These are phyloP conservation scores for Saprolegnia diclina DNA, from an alignment of 352 stramenopile genomes.

Conservation along the genomic window DNA sequence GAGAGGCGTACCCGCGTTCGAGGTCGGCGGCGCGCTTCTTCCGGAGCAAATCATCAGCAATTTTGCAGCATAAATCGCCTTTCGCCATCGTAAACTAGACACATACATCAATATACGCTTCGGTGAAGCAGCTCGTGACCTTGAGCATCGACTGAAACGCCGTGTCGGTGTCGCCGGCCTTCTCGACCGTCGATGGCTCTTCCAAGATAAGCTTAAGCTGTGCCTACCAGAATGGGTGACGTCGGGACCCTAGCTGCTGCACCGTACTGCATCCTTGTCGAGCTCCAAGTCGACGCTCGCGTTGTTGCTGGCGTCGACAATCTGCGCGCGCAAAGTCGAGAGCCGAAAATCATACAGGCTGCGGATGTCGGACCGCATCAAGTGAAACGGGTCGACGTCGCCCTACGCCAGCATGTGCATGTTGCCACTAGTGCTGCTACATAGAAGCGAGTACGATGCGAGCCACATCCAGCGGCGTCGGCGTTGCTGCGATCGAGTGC, in stretches of 20 bases:
- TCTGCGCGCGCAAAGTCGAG: constrained; percentile 26
- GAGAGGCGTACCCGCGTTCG: constrained; percentile 44
- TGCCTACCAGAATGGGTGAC: constrained; percentile 40
- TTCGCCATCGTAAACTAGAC: constrained; percentile 56
- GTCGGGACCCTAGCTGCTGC: constrained; percentile 9
- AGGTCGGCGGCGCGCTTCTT: constrained; percentile 58
- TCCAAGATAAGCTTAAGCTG: constrained; percentile 55
- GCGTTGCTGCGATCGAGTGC: constrained; percentile 46
- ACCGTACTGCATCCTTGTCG: constrained; percentile 34
- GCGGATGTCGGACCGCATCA: constrained; percentile 51
- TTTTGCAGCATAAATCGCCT: constrained; percentile 57
- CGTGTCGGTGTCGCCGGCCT: constrained; percentile 30
- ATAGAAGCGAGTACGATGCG: no score
- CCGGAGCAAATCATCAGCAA: constrained; percentile 64
- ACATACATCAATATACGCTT: constrained; percentile 30
- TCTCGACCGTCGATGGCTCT: constrained; percentile 57
- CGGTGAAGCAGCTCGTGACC: constrained; percentile 33
- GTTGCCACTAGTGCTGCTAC: no score
- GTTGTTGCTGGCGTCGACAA: neutral
- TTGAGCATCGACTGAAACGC: constrained; percentile 12
- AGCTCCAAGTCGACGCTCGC: constrained; percentile 27
- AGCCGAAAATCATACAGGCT: constrained; percentile 62
- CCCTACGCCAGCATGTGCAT: constrained; percentile 10
- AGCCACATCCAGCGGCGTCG: no score
- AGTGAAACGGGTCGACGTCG: constrained; percentile 13